phyloP scores from a whole-genome alignment of 768 basidiomycete genomes.

The Rhodotorula diobovata region DNA sequence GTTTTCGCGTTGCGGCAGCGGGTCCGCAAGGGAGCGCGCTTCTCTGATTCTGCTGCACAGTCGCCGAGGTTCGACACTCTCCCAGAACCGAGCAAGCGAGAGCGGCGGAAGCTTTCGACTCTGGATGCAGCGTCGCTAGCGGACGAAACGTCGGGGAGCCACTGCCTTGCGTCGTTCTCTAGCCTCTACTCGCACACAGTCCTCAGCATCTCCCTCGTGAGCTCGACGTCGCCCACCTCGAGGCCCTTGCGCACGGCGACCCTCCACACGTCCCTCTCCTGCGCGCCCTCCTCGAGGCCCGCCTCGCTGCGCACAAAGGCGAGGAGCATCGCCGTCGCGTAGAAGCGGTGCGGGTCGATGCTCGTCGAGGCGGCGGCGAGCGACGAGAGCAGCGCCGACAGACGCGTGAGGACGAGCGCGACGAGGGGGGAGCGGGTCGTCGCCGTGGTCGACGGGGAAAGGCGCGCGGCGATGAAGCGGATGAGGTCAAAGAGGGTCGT shows the following conservation, averaged over 20 bases:
- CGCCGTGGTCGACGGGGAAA: not conserved
- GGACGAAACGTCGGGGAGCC: not conserved
- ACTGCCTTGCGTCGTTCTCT: no score
- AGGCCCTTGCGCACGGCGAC: slow-evolving; percentile 8
- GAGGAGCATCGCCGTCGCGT: slow-evolving; percentile 10
- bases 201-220: slow-evolving; percentile 7
- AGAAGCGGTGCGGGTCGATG: slow-evolving; percentile 1
- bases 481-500: not conserved
- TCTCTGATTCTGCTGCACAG: no score
- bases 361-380: not conserved
- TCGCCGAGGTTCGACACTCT: no score
- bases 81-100: no score
- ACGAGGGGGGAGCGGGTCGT: not conserved
- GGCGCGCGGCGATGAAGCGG: not conserved
- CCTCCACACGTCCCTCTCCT: slow-evolving; percentile 14
- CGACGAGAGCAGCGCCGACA: not conserved
- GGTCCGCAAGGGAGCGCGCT: not conserved
- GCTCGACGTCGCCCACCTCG: slow-evolving; percentile 16
- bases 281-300: slow-evolving; percentile 1
- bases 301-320: slow-evolving; percentile 18
- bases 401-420: slow-evolving; percentile 5
- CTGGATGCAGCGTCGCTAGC: no score
- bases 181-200: not conserved
- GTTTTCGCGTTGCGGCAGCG: no score
- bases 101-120: no score